Evolutionary conservation across 805 yeast genomes (phyloP), one percentile per base, ranked within the genome.

Genomic region (Candida sphagnicola): DNA sequence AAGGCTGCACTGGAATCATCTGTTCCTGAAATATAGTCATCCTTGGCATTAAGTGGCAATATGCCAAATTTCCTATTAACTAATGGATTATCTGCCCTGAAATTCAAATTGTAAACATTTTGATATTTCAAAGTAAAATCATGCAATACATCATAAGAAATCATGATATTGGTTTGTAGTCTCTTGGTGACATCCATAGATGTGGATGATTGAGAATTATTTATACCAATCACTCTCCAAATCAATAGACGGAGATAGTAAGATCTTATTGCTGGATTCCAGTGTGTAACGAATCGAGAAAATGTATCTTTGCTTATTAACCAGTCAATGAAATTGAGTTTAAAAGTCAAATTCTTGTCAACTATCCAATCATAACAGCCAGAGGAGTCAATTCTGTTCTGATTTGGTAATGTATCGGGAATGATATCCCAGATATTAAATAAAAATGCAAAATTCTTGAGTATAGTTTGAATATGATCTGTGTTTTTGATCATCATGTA

Each of bases 191-290:
- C 49, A 29, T 54, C 53, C 6, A 66, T 54, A 34, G 61, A 47
- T 16, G 47, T 45, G 1, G 70, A 59, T n/a, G 60, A 54, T 40
- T 64, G 67, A 45, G 49, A 57, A 47, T 65, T 66, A 45, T 67
- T 65, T 31, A 64, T 39, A 43, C 81, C 65, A 54, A 63, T 57
- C 31, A 82, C 57, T 45, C 86, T 74, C 84, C 91, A 87, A 34
- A 85, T 70, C 13, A 87, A 42, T 16, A 87, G 65, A 29, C 89
- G 66, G 34, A 75, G 67, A 55, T 80, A 87, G 50, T 80, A 84
- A 3, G 83, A 73, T 26, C 95, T 66, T 17, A 85, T 80, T 13
- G 86, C 57, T 3, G 95, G 89, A 50, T 80, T 75, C 87, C 95
- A 88, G 58, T 88, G 95, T 28, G 80, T 74, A 50, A 87, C 78